Evolutionary conservation across 352 stramenopile genomes (phyloP).

Genomic region (Globisporangium nunn): DNA sequence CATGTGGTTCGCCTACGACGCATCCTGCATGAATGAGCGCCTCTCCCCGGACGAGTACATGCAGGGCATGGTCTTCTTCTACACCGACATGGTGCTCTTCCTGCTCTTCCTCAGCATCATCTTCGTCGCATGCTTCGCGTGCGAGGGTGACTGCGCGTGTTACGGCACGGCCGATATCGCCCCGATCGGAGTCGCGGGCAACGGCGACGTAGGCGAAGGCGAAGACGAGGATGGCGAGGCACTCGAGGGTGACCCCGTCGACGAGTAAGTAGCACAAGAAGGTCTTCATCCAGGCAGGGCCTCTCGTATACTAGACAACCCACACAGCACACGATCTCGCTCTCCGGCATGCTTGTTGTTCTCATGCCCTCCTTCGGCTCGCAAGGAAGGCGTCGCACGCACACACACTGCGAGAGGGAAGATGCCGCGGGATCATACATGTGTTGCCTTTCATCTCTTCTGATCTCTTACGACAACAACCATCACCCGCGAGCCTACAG

Average conservation of each 20-base stretch:
- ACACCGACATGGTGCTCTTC: slow-evolving; percentile 80
- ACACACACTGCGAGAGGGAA: background rate
- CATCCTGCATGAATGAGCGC: slow-evolving; percentile 69
- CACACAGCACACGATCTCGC: background rate
- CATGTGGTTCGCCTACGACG: slow-evolving; percentile 78
- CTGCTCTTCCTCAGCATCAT: slow-evolving; percentile 73
- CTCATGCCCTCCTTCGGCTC: no score
- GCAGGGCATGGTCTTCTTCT: slow-evolving; percentile 81
- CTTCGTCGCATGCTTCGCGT: slow-evolving; percentile 70
- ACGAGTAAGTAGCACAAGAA: background rate
- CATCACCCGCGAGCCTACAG: slow-evolving; percentile 28
- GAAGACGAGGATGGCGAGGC: slow-evolving; percentile 18
- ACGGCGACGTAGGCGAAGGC: slow-evolving; percentile 13
- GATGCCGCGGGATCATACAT: background rate
- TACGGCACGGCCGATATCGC: slow-evolving; percentile 66
- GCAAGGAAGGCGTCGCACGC: no score
- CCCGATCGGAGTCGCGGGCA: slow-evolving; percentile 27
- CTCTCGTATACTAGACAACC: no score
- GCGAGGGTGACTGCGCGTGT: slow-evolving; percentile 65
- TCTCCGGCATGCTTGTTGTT: no score
- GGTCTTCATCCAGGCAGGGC: no score
- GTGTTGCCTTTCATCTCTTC: background rate
- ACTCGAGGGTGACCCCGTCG: slow-evolving; percentile 18
- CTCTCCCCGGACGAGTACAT: slow-evolving; percentile 77
- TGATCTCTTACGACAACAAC: background rate